Base-by-base conservation (phyloP, 495 filamentous ascomycete species). In the Trypethelium eluteriae region DNA sequence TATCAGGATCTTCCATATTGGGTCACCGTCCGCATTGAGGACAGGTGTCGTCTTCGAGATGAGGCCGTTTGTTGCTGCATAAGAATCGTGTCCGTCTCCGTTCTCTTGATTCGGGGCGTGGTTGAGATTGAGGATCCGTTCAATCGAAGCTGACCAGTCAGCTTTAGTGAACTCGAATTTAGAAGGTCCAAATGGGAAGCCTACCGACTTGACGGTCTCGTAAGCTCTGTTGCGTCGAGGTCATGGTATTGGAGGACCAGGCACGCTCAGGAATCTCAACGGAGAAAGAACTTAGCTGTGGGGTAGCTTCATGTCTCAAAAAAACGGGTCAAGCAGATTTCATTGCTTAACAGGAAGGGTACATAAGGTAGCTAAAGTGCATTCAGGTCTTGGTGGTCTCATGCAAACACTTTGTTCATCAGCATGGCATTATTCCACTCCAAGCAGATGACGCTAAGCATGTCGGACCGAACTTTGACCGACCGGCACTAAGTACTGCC, bases 151-250 rank as follows among this genome's bases (percentile, higher is more conserved):
- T 46, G 62, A 44, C 44, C 32, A 67, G 39, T 70, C 66, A 81
- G 74, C 74, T 47, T 38, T 68, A 63, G 64, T 71, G 44, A 53
- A 49, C 66, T 50, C 53, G 65, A 64, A 50, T 63, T 36, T 7
- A n/a, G 25, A 25, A 25, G 25, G 25, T 25, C 36, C 50, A 67
- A 67, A 71, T 68, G 72, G 75, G 77, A 81, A 62, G 69, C 83
- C 73, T 83, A 98, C 94, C 88, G 79, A 98, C 90, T 86, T 98
- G 94, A 77, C 92, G 91, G 82, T 96, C 94, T 76, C 94, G 87
- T 73, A 98, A 83, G 68, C 91, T 91, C 79, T 86, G 83, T 66
- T 87, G 82, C 67, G 83, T 82, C 68, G 86, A 79, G 67, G 89
- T 88, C 89, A 95, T 95, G 76, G 74, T 80, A 71, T 2, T 34